Evolutionary conservation across 345 rosid species (phyloP).

Genomic region (Hirschfeldia incana): DNA sequence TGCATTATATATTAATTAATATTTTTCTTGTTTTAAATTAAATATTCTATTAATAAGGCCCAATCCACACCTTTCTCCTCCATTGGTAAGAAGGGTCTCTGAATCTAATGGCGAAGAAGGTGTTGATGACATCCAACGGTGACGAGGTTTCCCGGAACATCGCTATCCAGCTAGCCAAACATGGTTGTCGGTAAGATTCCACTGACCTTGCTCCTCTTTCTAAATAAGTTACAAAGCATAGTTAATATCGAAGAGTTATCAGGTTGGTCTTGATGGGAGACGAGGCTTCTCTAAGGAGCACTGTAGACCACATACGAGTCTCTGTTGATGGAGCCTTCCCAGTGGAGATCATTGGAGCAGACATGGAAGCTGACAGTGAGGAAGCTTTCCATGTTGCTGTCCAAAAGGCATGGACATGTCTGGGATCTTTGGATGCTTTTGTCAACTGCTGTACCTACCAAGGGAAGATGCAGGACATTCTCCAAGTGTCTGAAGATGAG

Average conservation of each 20-base stretch:
- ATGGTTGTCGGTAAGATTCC: slow-evolving; percentile 70
- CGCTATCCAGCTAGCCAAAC: slow-evolving; percentile 70
- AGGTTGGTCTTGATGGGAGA: slow-evolving; percentile 88
- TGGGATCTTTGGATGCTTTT: slow-evolving; percentile 63
- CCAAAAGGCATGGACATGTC: slow-evolving; percentile 53
- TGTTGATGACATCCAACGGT: slow-evolving; percentile 75
- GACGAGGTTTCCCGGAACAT: slow-evolving; percentile 69
- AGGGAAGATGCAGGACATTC: slow-evolving; percentile 41
- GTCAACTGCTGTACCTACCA: slow-evolving; percentile 64
- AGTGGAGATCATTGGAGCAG: slow-evolving; percentile 61
- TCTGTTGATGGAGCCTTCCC: slow-evolving; percentile 37
- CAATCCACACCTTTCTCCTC: not conserved
- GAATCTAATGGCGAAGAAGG: slow-evolving; percentile 50
- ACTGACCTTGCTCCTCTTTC: not conserved
- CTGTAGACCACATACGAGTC: slow-evolving; percentile 45
- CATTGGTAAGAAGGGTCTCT: not conserved
- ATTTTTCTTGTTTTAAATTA: not conserved
- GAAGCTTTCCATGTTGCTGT: slow-evolving; percentile 70
- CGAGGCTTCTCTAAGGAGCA: slow-evolving; percentile 48
- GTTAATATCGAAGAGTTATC: not conserved
- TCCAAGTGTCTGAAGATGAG: slow-evolving; percentile 45
- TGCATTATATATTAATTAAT: no score
- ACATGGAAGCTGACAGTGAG: slow-evolving; percentile 77
- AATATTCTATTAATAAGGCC: not conserved
- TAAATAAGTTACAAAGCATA: not conserved